These are phyloP conservation scores for Candida morakotiae DNA, from an alignment of 805 yeast species.

Conservation along the genomic window DNA sequence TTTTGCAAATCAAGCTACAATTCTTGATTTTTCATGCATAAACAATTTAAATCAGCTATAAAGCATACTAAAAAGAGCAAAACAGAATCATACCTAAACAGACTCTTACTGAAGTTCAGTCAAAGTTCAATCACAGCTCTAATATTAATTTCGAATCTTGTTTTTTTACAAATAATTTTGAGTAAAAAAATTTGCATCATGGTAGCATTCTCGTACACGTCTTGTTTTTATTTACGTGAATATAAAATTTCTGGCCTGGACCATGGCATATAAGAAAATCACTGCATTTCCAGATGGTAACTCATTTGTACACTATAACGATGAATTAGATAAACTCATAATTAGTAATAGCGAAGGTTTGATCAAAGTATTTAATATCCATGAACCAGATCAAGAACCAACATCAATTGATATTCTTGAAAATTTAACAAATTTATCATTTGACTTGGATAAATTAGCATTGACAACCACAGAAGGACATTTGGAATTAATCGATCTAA, in stretches of 20 bases:
- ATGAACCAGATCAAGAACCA: conserved; percentile 55
- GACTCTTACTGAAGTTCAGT: too few relatives aligned
- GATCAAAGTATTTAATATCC: conserved; percentile 45
- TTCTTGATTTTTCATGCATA: too few relatives aligned
- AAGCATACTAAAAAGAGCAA: too few relatives aligned
- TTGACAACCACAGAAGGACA: conserved; percentile 40
- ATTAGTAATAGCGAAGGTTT: conserved; percentile 56
- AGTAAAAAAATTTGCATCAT: too few relatives aligned
- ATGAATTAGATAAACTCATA: conserved; percentile 27
- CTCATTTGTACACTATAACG: conserved; percentile 25
- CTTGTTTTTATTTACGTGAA: neutral
- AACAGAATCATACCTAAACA: too few relatives aligned
- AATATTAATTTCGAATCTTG: too few relatives aligned
- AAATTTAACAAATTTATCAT: conserved; percentile 40
- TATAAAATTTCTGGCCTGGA: neutral
- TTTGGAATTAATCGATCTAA: conserved; percentile 37
- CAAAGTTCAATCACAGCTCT: too few relatives aligned
- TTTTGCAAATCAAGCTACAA: too few relatives aligned
- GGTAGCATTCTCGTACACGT: neutral
- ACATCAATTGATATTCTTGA: conserved; percentile 50
- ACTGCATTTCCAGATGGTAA: conserved; percentile 42
- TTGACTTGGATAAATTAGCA: conserved; percentile 17
- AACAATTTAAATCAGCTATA: too few relatives aligned
- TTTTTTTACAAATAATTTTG: too few relatives aligned
- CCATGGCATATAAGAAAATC: conserved; percentile 16